Evolutionary conservation across 2,329 filamentous ascomycete species (phyloP).

Genomic region (Stachybotrys echinatus): DNA sequence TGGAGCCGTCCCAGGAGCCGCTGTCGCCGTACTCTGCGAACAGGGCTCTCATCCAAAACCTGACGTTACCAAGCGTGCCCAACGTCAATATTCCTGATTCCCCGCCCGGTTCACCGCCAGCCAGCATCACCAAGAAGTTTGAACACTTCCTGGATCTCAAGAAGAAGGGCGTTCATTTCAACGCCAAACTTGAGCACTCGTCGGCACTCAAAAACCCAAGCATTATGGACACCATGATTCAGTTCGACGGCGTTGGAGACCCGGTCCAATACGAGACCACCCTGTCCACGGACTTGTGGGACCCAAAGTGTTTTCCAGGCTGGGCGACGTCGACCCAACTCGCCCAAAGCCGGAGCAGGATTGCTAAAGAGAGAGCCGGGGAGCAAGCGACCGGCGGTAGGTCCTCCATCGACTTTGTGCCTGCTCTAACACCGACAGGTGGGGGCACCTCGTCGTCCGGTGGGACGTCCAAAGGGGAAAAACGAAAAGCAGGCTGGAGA

Average conservation of each 20-base stretch:
- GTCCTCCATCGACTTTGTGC: slow-evolving; percentile 45
- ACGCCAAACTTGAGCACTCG: slow-evolving; percentile 64
- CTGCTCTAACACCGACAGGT: slow-evolving; percentile 16
- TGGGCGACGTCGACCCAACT: slow-evolving; percentile 48
- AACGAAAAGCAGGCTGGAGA: slow-evolving; percentile 28
- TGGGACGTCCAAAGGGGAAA: slow-evolving; percentile 20
- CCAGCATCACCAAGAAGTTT: slow-evolving; percentile 59
- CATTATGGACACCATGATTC: slow-evolving; percentile 66
- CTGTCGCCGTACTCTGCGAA: slow-evolving; percentile 64
- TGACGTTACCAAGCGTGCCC: slow-evolving; percentile 68
- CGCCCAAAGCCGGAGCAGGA: slow-evolving; percentile 40
- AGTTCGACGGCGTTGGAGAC: slow-evolving; percentile 50
- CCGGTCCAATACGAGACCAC: slow-evolving; percentile 63
- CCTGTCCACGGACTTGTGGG: slow-evolving; percentile 49
- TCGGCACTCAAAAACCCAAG: slow-evolving; percentile 66
- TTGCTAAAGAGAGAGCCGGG: slow-evolving; percentile 38
- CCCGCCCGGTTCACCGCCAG: slow-evolving; percentile 56
- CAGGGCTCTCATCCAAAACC: slow-evolving; percentile 60
- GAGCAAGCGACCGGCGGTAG: slow-evolving; percentile 35
- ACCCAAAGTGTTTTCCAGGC: slow-evolving; percentile 50
- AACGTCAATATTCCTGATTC: slow-evolving; percentile 72
- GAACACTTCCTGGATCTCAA: slow-evolving; percentile 73
- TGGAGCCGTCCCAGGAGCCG: slow-evolving; percentile 20
- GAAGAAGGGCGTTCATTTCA: slow-evolving; percentile 72
- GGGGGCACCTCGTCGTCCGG: slow-evolving; percentile 14